Evolutionary conservation across 805 yeast genomes (phyloP), one percentile per base, ranked within the genome.

Genomic region (Ogataea salicorniae): DNA sequence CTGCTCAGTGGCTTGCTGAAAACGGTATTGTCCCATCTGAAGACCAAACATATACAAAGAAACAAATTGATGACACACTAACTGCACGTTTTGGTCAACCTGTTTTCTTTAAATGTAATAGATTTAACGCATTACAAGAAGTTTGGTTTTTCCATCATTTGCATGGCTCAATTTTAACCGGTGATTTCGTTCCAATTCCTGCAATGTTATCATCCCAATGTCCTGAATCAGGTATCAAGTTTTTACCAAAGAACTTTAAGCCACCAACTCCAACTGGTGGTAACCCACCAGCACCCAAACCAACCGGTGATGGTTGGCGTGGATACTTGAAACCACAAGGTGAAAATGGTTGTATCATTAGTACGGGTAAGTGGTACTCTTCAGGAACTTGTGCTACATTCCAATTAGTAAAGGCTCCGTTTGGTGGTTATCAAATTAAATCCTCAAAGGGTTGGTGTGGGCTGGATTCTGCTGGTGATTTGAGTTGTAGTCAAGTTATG

Each of bases 301-400:
- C 70, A 16, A 60, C 70, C 0, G 76, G 73, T 16, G 58, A 62
- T 34, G 54, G 49, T 3, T 57, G 60, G 18, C 46, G 55, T 1
- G 90, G 88, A 1, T 72, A 64, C 56, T 59, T 87, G 41, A 74
- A 69, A 45, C 66, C 80, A 14, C 61, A 73, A 17, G 77, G 69
- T 38, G 76, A 82, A 48, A 53, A 65, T 5, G 96, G 96, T 9
- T 88, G 96, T 66, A 69, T 92, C 49, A 92, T 91, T 59, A 79
- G 86, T 50, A 86, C 80, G 59, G 99, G 99, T 4, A 77, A 80
- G 54, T 91, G 95, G 94, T 87, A 84, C 67, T 62, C 76, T 5
- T 72, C 75, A 16, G 97, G 97, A 1, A 80, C 94, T 0, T 92
- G 97, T 66, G 98, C 97, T 5, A 80, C 84, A 5, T 91, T 74